Base-by-base conservation (phyloP, 2,329 filamentous ascomycete genomes). In the Periconia macrospinosa region DNA sequence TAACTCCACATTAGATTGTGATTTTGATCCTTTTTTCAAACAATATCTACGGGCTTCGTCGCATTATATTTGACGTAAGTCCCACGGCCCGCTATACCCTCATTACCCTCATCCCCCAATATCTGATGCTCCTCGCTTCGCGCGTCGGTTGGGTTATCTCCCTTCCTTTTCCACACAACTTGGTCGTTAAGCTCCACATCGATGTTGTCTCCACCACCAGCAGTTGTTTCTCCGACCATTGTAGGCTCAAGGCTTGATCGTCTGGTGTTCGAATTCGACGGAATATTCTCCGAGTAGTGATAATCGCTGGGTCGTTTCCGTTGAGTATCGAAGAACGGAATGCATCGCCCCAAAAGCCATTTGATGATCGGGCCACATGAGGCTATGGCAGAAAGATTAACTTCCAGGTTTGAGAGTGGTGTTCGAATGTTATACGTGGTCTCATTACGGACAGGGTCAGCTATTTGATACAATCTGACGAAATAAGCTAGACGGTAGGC, bases 341-440 rank as follows among this genome's bases (percentile, higher is more conserved):
- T 54, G 13, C 50, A 56, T n/a, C 40, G 40, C 8, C 47, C 30
- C 30, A 57, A 41, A 11, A 57, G 47, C 55, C 55, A 57, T 35
- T 57, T 57, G 20, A 57, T 42, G 1, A 52, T 57, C 2, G 55
- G 55, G 14, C 55, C 52, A 15, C 55, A 54, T 2, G 45, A 42
- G 6, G 55, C 52, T 9, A 57, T 52, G 1, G 50, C 55, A 17
- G 51, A 52, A 11, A 57, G 52, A 30, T 54, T 57, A 2, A 41
- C 37, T 49, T 57, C 55, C 6, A 57, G 18, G 17, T 54, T 54
- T 2, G 52, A 52, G 6, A 57, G 42, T 10, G 42, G 44, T n/a
- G 50, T 57, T 13, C 52, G 46, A 3, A 57, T 44, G 30, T 54
- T 52, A 14, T 57, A 45, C 15, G 55, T 45, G 10, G 46, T 37